phyloP scores from a whole-genome alignment of 1,284 basidiomycete species.

The Hemileccinum hortonii region DNA sequence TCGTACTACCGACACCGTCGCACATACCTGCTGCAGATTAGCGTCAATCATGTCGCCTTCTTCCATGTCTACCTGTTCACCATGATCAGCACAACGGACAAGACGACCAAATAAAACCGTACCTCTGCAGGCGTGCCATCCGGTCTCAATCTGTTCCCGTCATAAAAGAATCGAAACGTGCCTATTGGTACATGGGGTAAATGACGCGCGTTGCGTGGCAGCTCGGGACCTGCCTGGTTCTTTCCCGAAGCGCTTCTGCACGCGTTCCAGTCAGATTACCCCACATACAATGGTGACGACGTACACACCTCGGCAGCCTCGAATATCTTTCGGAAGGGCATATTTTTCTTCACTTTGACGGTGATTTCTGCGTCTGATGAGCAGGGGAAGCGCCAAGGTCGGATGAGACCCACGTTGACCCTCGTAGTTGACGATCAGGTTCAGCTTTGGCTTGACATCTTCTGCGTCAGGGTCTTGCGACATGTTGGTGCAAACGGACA shows the following conservation, averaged over 20 bases:
- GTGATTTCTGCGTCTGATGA: slow-evolving; percentile 48
- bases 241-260: slow-evolving; percentile 58
- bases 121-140: slow-evolving; percentile 55
- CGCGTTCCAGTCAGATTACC: background rate
- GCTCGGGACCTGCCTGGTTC: slow-evolving; percentile 45
- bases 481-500: slow-evolving; percentile 35
- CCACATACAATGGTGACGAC: background rate
- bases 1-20: background rate
- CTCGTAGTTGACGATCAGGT: slow-evolving; percentile 53
- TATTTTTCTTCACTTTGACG: slow-evolving; percentile 62
- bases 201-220: background rate
- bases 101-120: slow-evolving; percentile 16
- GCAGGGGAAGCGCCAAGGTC: background rate
- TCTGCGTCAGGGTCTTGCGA: slow-evolving; percentile 53
- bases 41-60: slow-evolving; percentile 33
- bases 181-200: slow-evolving; percentile 31
- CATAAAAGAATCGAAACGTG: slow-evolving; percentile 57
- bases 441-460: slow-evolving; percentile 69
- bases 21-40: slow-evolving; percentile 27
- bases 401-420: slow-evolving; percentile 38
- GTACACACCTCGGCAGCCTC: slow-evolving; percentile 58
- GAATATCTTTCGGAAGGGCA: slow-evolving; percentile 65
- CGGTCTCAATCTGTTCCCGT: slow-evolving; percentile 48
- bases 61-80: slow-evolving; percentile 26
- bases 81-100: slow-evolving; percentile 1